Conservation (phyloP, 129 eudicot species). For the Centaurea solstitialis region DNA sequence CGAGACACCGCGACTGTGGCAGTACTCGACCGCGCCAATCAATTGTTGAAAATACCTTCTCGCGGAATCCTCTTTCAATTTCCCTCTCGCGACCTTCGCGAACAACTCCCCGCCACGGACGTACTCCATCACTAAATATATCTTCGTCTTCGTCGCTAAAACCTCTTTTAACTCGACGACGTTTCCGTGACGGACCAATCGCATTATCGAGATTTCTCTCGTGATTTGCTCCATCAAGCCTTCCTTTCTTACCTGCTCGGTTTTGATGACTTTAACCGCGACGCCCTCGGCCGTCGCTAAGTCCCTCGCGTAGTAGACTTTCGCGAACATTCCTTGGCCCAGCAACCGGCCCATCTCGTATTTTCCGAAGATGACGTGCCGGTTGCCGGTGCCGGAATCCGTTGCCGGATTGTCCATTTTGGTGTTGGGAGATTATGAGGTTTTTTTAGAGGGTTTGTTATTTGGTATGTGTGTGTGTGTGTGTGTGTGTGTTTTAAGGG, state of each 20-base stretch:
- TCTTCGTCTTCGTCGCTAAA: constrained; percentile 62
- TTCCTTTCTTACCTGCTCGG: constrained; percentile 49
- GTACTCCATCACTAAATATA: constrained; percentile 75
- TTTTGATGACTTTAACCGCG: constrained; percentile 78
- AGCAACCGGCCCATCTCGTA: constrained; percentile 83
- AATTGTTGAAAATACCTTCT: constrained; percentile 48
- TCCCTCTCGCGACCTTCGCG: constrained; percentile 55
- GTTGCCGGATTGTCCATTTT: background rate
- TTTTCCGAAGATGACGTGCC: constrained; percentile 55
- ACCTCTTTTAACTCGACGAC: constrained; percentile 73
- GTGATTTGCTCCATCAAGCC: constrained; percentile 70
- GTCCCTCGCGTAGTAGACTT: constrained; percentile 67
- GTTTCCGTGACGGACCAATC: constrained; percentile 69
- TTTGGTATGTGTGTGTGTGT: background rate
- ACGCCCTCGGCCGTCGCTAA: constrained; percentile 54
- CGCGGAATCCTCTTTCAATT: constrained; percentile 48
- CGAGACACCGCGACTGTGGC: constrained; percentile 55
- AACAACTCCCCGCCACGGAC: constrained; percentile 85
- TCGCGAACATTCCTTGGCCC: constrained; percentile 89
- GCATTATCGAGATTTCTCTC: constrained; percentile 77
- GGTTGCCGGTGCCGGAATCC: background rate
- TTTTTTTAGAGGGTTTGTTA: too few relatives aligned
- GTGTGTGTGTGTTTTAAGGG: background rate
- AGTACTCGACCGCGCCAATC: constrained; percentile 45
- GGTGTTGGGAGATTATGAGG: background rate